Evolutionary conservation across 257 asterid genomes (phyloP), one percentile per base, ranked within the genome.

Genomic region (Salvia splendens): DNA sequence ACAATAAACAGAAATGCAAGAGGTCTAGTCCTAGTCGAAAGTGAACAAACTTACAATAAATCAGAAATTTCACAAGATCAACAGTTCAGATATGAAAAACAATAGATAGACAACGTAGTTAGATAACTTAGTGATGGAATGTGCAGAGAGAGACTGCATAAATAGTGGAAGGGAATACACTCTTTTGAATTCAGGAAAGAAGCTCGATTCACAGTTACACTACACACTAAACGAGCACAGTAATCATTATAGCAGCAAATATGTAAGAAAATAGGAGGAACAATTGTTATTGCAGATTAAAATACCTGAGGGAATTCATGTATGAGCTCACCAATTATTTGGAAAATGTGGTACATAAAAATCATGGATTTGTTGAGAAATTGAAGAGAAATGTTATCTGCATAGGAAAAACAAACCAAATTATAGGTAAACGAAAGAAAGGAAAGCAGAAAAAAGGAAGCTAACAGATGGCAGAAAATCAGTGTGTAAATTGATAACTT

Each of bases 101-200:
- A n/a, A 72, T 45, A 2, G 33, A 73, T 12, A 48, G 10, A 57
- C 12, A 42, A 48, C 52, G 3, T 38, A 58, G 30, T 12, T 8
- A n/a, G 42, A 60, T 64, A 33, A 73, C 78, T 58, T 83, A 84
- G 95, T 85, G 55, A 80, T 82, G 20, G 81, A 75, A 73, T 93
- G 89, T 38, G 87, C 90, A 79, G 83, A 93, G 30, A 93, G 66
- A 30, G 98, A 86, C 83, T 87, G 97, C 95, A 89, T 80, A 77
- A 93, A 93, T 87, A 60, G 84, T 79, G 24, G 96, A 79, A 58
- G 96, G 97, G 64, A 81, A 96, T 96, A 93, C 9, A 85, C 74
- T 63, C 77, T 83, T 82, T 88, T 89, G 89, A 93, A 74, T 67
- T 89, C 95, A 20, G 82, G 76, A 6, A 93, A 77, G 55, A 78